Evolutionary conservation across 2,329 filamentous ascomycete genomes (phyloP).

Genomic region (Claviceps sp.): DNA sequence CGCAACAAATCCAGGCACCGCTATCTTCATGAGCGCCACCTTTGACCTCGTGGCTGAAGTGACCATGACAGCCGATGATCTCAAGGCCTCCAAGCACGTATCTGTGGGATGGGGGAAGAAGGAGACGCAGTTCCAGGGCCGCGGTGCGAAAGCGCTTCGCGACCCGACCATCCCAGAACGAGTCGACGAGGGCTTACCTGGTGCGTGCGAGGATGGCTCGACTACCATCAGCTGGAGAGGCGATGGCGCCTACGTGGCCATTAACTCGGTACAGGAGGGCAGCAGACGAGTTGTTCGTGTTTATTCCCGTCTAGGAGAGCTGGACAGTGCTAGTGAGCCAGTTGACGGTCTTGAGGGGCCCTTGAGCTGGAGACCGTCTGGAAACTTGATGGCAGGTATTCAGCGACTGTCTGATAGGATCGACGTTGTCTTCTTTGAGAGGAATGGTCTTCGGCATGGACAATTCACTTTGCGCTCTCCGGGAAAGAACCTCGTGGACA

Average conservation of each 20-base stretch:
- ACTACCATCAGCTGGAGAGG: slow-evolving; percentile 83
- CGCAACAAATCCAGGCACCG: slow-evolving; percentile 62
- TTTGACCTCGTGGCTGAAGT: slow-evolving; percentile 77
- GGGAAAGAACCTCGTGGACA: slow-evolving; percentile 40
- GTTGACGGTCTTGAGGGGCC: slow-evolving; percentile 81
- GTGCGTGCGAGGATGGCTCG: slow-evolving; percentile 55
- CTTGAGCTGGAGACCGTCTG: slow-evolving; percentile 81
- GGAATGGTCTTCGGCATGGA: slow-evolving; percentile 93
- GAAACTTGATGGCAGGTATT: slow-evolving; percentile 80
- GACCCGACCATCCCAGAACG: slow-evolving; percentile 93
- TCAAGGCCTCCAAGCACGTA: slow-evolving; percentile 82
- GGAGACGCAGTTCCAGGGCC: slow-evolving; percentile 95
- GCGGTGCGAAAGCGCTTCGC: slow-evolving; percentile 69
- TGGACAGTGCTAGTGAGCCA: slow-evolving; percentile 90
- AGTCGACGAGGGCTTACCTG: slow-evolving; percentile 71
- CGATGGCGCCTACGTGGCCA: slow-evolving; percentile 79
- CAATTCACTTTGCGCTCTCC: slow-evolving; percentile 69
- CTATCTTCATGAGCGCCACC: slow-evolving; percentile 83
- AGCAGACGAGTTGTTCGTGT: slow-evolving; percentile 72
- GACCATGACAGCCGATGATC: slow-evolving; percentile 58
- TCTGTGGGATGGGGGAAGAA: slow-evolving; percentile 97
- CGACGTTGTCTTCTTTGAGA: slow-evolving; percentile 88
- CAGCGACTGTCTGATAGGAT: slow-evolving; percentile 57
- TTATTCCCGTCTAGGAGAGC: slow-evolving; percentile 76
- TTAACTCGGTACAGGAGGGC: slow-evolving; percentile 63